A percentile compares a stretch with the other conserved stretches of the same genome.
Evolutionary conservation across 768 basidiomycete species (phyloP).

Genomic region (Lanmaoa rubissima): DNA sequence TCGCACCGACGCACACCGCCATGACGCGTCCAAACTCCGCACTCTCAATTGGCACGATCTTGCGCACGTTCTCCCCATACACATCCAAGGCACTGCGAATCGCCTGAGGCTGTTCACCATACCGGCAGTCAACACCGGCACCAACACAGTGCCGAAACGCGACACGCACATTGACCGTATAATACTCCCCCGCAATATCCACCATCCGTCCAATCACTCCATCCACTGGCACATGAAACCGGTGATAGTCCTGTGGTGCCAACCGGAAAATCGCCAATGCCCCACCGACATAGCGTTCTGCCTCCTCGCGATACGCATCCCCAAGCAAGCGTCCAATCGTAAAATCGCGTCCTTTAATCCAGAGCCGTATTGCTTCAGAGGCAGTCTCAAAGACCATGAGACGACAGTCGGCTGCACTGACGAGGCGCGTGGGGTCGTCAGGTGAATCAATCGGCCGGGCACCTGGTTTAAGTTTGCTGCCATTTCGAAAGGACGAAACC

Average conservation of each 20-base stretch:
- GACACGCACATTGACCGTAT: constrained; percentile 86
- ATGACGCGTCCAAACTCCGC: constrained; percentile 89
- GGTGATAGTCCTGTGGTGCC: constrained; percentile 94
- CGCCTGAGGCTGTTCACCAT: constrained; percentile 71
- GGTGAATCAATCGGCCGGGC: constrained; percentile 75
- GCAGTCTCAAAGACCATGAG: constrained; percentile 92
- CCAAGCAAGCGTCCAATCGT: constrained; percentile 78
- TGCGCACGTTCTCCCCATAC: constrained; percentile 91
- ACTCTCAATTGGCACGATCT: constrained; percentile 89
- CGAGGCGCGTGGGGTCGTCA: constrained; percentile 73
- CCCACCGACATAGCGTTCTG: constrained; percentile 73
- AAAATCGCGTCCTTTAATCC: constrained; percentile 98
- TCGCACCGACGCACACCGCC: constrained; percentile 88
- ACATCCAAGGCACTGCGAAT: constrained; percentile 88
- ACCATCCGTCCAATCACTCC: constrained; percentile 82
- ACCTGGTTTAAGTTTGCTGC: constrained; percentile 78
- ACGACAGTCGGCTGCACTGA: constrained; percentile 94
- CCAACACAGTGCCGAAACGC: background rate
- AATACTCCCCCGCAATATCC: constrained; percentile 88
- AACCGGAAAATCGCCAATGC: constrained; percentile 87
- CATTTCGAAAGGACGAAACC: background rate
- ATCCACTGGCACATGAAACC: constrained; percentile 87
- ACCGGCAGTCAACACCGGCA: background rate
- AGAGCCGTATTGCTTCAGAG: constrained; percentile 79
- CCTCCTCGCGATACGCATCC: constrained; percentile 66